A percentile compares a stretch with the other conserved stretches of the same genome.
phyloP scores from a whole-genome alignment of 2,329 filamentous ascomycete genomes.

The Stagonosporopsis cucurbitacearum region DNA sequence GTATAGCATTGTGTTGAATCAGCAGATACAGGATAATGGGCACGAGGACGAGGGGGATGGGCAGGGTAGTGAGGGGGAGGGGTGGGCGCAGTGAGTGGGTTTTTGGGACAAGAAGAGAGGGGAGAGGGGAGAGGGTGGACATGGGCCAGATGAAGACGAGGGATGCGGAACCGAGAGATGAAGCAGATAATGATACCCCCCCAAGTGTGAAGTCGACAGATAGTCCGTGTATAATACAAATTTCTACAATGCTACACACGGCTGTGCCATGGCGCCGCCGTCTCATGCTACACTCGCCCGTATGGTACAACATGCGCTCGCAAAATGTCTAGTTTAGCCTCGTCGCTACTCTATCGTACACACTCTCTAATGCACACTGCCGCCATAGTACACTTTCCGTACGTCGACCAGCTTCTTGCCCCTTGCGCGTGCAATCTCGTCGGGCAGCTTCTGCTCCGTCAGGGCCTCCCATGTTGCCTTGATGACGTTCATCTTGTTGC shows the following conservation, averaged over 20 bases:
- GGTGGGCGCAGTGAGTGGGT: slow-evolving; percentile 1
- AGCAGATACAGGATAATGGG: slow-evolving; percentile 65
- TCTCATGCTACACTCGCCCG: slow-evolving; percentile 19
- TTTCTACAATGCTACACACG: slow-evolving; percentile 24
- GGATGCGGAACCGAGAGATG: too few species aligned
- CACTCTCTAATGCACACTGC: slow-evolving; percentile 52
- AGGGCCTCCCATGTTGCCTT: slow-evolving; percentile 89
- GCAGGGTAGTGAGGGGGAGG: slow-evolving; percentile 33
- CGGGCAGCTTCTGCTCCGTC: slow-evolving; percentile 81
- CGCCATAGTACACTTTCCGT: slow-evolving; percentile 95
- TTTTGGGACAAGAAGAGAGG: neutral
- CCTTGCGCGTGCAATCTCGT: slow-evolving; percentile 85
- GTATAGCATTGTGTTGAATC: slow-evolving; percentile 97
- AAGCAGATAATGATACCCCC: slow-evolving; percentile 7
- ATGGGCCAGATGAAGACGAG: too few species aligned
- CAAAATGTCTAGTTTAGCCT: neutral
- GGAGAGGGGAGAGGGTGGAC: too few species aligned
- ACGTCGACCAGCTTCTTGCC: slow-evolving; percentile 97
- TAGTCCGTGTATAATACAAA: slow-evolving; percentile 30
- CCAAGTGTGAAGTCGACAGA: slow-evolving; percentile 15
- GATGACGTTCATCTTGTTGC: slow-evolving; percentile 97
- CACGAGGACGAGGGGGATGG: slow-evolving; percentile 26
- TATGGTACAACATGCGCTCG: neutral
- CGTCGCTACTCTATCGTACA: slow-evolving; percentile 2
- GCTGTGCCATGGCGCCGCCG: neutral